Conservation (phyloP, 2,329 filamentous ascomycete genomes). For the Zopfia rhizophila region DNA sequence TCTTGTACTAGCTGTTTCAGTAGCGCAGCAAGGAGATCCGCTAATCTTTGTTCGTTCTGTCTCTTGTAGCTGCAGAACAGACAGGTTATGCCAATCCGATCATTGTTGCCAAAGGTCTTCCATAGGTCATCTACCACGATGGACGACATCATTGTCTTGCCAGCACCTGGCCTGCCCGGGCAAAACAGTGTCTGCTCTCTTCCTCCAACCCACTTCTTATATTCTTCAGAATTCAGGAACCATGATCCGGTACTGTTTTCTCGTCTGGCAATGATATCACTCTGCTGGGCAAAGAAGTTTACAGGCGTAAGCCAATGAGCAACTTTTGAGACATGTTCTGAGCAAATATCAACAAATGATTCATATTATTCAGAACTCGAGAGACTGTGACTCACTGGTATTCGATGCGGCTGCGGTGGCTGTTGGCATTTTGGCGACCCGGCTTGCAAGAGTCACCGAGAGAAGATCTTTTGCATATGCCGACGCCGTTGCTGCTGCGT, state of each 20-base stretch:
- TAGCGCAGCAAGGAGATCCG: conserved; percentile 38
- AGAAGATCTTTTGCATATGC: conserved; percentile 19
- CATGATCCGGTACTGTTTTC: conserved; percentile 31
- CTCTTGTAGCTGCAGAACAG: conserved; percentile 46
- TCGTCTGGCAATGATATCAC: conserved; percentile 21
- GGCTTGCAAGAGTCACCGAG: no score
- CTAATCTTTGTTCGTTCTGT: conserved; percentile 33
- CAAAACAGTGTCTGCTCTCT: conserved; percentile 33
- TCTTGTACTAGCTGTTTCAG: conserved; percentile 46
- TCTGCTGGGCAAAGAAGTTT: conserved; percentile 25
- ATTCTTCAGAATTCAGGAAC: conserved; percentile 32
- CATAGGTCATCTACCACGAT: no score
- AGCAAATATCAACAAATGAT: no score
- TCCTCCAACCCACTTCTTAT: no score
- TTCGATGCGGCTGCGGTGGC: no score
- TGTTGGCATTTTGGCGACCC: no score
- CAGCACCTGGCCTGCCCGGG: conserved; percentile 38
- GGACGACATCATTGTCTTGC: conserved; percentile 42
- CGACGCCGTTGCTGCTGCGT: conserved; percentile 13
- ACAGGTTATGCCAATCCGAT: conserved; percentile 48
- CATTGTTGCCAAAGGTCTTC: no score
- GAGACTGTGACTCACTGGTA: no score
- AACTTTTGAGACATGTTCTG: no score
- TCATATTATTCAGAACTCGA: no score
- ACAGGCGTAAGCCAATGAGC: conserved; percentile 23